These are phyloP conservation scores for Zostera marina DNA, from an alignment of 116 monocot species.

Conservation along the genomic window DNA sequence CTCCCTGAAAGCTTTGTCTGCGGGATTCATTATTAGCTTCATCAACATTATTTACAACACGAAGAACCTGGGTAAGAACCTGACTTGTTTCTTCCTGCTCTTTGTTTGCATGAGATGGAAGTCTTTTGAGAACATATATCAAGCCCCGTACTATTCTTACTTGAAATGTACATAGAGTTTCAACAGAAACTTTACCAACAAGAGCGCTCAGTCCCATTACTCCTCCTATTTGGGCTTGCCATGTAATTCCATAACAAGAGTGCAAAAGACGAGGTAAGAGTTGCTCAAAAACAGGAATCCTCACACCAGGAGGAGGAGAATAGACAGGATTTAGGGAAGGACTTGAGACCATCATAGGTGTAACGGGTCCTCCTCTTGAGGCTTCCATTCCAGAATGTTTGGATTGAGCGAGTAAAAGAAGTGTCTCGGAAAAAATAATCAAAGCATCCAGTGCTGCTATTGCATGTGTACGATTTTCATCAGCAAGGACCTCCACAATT, in stretches of 20 bases:
- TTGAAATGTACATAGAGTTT: slow-evolving; percentile 79
- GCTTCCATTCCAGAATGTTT: slow-evolving; percentile 49
- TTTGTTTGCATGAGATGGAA: slow-evolving; percentile 82
- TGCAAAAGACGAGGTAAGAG: slow-evolving; percentile 87
- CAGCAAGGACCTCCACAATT: slow-evolving; percentile 76
- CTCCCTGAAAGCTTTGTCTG: slow-evolving; percentile 88
- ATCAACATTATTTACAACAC: slow-evolving; percentile 91
- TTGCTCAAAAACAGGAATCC: slow-evolving; percentile 88
- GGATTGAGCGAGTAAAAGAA: slow-evolving; percentile 75
- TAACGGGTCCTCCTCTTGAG: slow-evolving; percentile 65
- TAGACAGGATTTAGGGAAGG: slow-evolving; percentile 90
- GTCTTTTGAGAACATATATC: slow-evolving; percentile 82
- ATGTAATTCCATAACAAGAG: slow-evolving; percentile 94
- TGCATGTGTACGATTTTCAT: slow-evolving; percentile 73
- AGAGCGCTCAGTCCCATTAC: slow-evolving; percentile 93
- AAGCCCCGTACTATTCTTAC: slow-evolving; percentile 79
- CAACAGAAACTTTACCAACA: slow-evolving; percentile 93
- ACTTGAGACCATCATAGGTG: slow-evolving; percentile 93
- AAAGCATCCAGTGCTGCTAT: slow-evolving; percentile 70
- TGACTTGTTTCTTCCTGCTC: slow-evolving; percentile 98
- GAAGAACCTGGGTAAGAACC: slow-evolving; percentile 89
- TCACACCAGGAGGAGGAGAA: slow-evolving; percentile 68
- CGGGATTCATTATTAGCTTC: slow-evolving; percentile 90
- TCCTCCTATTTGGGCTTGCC: slow-evolving; percentile 98
- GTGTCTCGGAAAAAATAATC: slow-evolving; percentile 71